Evolutionary conservation across 306 rosid genomes (phyloP).

Genomic region (Nissolia schottii): DNA sequence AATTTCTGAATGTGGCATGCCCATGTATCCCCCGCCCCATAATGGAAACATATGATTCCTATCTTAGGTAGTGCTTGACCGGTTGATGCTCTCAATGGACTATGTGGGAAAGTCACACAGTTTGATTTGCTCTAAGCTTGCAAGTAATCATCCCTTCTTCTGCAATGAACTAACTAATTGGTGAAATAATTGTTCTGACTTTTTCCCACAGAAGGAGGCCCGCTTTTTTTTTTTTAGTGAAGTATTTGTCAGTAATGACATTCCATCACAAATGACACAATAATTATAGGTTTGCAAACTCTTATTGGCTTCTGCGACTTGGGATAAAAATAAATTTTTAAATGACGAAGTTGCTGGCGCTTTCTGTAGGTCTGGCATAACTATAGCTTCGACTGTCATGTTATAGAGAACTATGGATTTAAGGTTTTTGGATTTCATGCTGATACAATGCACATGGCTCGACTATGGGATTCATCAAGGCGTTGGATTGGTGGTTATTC

Average conservation of each 20-base stretch:
- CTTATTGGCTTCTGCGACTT: not conserved
- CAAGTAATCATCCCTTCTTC: not conserved
- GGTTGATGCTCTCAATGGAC: constrained; percentile 5
- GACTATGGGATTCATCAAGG: constrained; percentile 97
- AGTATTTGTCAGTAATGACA: not conserved
- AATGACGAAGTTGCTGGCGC: constrained; percentile 31
- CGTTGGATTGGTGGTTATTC: constrained; percentile 85
- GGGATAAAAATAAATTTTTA: constrained; percentile 19
- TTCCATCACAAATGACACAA: constrained; percentile 6
- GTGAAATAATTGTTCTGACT: not conserved
- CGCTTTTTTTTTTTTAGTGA: not conserved
- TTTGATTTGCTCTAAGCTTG: not conserved
- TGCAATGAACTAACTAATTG: not conserved
- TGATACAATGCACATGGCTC: constrained; percentile 99
- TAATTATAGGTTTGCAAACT: constrained; percentile 8
- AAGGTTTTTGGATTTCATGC: constrained; percentile 92
- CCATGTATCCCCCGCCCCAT: not conserved
- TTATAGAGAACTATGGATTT: constrained; percentile 86
- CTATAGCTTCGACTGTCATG: constrained; percentile 94
- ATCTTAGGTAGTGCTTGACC: not conserved
- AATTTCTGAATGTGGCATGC: not conserved
- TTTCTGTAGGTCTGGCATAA: constrained; percentile 92
- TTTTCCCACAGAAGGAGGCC: not conserved
- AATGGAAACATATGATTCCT: not conserved
- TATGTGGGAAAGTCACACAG: not conserved